Conservation (phyloP, 805 yeast species). For the Candida insectorum region DNA sequence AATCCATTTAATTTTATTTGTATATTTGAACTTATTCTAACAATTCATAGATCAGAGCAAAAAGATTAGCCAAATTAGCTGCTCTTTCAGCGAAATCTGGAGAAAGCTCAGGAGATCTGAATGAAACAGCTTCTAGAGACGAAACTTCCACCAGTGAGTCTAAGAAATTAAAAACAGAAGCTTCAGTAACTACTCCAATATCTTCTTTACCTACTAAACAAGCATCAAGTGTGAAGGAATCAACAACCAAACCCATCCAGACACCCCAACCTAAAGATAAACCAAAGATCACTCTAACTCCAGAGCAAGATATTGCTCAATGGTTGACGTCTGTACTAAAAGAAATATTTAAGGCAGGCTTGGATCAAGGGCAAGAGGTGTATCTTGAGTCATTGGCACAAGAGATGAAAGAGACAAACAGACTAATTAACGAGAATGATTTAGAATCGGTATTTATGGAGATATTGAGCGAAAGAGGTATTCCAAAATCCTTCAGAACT, state of each 20-base stretch:
- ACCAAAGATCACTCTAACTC: conserved; percentile 1
- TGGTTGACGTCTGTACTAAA: conserved; percentile 43
- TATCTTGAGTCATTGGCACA: conserved; percentile 22
- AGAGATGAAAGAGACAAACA: conserved; percentile 15
- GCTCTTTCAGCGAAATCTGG: conserved; percentile 3
- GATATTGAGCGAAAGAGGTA: conserved; percentile 52
- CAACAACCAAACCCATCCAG: background rate
- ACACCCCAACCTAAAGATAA: conserved; percentile 1
- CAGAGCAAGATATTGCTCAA: conserved; percentile 22
- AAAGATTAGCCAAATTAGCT: conserved; percentile 50
- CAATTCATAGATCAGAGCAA: conserved; percentile 52
- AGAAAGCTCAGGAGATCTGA: no score
- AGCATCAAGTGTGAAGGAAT: background rate
- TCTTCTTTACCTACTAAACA: no score
- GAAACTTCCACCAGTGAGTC: no score
- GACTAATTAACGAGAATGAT: conserved; percentile 23
- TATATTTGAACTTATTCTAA: no score
- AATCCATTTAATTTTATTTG: no score
- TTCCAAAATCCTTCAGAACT: conserved; percentile 24
- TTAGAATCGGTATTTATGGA: conserved; percentile 56
- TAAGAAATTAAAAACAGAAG: no score
- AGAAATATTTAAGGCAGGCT: conserved; percentile 31
- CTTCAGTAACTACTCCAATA: no score
- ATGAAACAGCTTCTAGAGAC: no score
- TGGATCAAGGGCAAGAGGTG: conserved; percentile 14